Conservation (phyloP, 148 eudicot species). For the Chenopodium berlandieri region DNA sequence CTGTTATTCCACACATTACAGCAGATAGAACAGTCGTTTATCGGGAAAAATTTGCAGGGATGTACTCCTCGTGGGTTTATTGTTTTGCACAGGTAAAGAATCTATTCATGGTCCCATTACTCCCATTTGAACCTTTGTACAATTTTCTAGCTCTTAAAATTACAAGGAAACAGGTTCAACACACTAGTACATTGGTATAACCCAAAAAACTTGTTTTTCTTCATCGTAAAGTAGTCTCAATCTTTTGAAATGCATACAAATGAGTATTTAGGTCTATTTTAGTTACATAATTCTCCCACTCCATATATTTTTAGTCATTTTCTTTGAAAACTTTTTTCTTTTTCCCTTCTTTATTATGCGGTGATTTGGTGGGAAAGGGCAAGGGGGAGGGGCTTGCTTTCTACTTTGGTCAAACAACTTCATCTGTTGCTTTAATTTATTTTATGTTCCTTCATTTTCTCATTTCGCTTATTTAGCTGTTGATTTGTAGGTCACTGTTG, state of each 20-base stretch:
- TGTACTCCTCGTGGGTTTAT: slow-evolving; percentile 78
- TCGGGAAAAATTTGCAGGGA: slow-evolving; percentile 83
- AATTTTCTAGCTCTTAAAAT: too few species aligned
- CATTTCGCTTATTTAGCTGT: background rate
- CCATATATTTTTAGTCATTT: background rate
- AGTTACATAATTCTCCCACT: background rate
- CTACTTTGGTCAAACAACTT: background rate
- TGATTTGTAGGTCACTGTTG: slow-evolving; percentile 50
- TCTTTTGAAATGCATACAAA: background rate
- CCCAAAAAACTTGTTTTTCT: background rate
- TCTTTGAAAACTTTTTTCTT: background rate
- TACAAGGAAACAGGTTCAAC: too few species aligned
- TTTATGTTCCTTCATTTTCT: background rate
- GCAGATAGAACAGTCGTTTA: slow-evolving; percentile 64
- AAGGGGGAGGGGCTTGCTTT: too few species aligned
- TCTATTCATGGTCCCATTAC: background rate
- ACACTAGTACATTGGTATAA: too few species aligned
- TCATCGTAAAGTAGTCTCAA: background rate
- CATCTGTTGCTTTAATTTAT: too few species aligned
- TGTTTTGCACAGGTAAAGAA: slow-evolving; percentile 75
- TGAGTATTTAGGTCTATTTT: background rate
- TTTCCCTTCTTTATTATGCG: too few species aligned
- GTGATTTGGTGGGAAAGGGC: too few species aligned
- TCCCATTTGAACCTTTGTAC: too few species aligned
- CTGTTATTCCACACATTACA: slow-evolving; percentile 48